Base-by-base conservation (phyloP, 768 basidiomycete species). In the Pholiota microspora region DNA sequence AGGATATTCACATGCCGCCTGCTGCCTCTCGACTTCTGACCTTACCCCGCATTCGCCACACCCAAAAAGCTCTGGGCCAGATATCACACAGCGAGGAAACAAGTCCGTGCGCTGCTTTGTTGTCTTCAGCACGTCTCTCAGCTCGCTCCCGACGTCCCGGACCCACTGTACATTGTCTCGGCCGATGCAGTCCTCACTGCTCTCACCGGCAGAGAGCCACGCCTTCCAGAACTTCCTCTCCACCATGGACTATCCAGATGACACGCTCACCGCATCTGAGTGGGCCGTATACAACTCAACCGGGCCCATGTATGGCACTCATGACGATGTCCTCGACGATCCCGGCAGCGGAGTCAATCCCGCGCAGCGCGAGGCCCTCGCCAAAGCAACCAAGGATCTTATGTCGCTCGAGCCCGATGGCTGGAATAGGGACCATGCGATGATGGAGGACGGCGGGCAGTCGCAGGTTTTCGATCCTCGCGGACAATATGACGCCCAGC, bases 371-470 rank as follows among this genome's bases (percentile, higher is more conserved):
- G 84, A 88, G 51, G 84, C 84, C 1, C 78, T 93, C 51, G 72
- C 86, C 50, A 88, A 86, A 69, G 89, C 89, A 0, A 92, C 90
- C 0, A 90, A 88, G 68, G 88, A 92, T 68, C 81, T 93, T 40
- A 90, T 93, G 84, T 76, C 87, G 3, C 75, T 91, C 24, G 87
- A 87, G 55, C 60, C 73, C 24, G 75, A 69, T 12, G 69, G 64
- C 6, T 83, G 73, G 76, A 53, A 49, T 59, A 59, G 50, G 57
- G 62, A 48, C 61, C 58, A 40, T 52, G 56, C 53, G 55, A 66
- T 56, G 59, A 59, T 55, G 58, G 56, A 62, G 51, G 56, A 58
- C 44, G 53, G 42, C 27, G 42, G 42, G 28, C 47, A 10, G 12
- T 7, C 42, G 6, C 60, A 64, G 29, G 27, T 49, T 36, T 60